Percentiles rank a stretch among this genome's conserved stretches.
These are phyloP conservation scores for Albifimbria verrucaria DNA, from an alignment of 2,329 filamentous ascomycete genomes.

Conservation along the genomic window DNA sequence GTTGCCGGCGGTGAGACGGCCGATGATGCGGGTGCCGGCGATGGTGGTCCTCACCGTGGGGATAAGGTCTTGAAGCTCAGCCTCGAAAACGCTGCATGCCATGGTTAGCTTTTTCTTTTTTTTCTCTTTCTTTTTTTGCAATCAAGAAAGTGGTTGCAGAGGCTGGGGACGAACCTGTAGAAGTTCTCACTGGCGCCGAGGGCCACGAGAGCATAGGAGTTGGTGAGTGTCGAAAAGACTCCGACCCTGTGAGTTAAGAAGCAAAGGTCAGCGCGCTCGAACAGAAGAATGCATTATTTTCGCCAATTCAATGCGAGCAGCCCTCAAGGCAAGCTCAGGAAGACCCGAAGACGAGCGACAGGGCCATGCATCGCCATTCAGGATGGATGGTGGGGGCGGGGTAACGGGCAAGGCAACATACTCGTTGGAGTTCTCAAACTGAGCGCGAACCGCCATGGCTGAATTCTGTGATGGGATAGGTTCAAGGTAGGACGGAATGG, in stretches of 20 bases:
- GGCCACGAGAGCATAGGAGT: slow-evolving; percentile 92
- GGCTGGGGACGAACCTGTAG: slow-evolving; percentile 62
- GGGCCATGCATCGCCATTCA: neutral
- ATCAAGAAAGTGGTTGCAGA: neutral
- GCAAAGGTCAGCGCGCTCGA: too few species aligned
- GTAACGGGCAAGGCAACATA: slow-evolving; percentile 41
- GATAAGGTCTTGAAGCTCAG: slow-evolving; percentile 94
- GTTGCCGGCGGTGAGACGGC: slow-evolving; percentile 93
- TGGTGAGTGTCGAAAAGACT: slow-evolving; percentile 94
- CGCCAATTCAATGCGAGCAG: neutral
- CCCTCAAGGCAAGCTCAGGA: neutral
- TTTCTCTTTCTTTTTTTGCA: neutral
- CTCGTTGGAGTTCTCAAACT: slow-evolving; percentile 92
- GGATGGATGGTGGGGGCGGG: slow-evolving; percentile 17
- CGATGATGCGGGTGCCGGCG: slow-evolving; percentile 92
- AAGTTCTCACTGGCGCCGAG: slow-evolving; percentile 98
- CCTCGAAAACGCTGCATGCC: slow-evolving; percentile 77
- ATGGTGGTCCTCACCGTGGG: slow-evolving; percentile 97
- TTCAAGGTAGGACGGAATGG: neutral
- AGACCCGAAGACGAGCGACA: neutral
- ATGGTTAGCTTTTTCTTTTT: neutral
- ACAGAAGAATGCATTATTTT: too few species aligned
- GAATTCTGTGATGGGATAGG: slow-evolving; percentile 6
- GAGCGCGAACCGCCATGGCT: slow-evolving; percentile 65
- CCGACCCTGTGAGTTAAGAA: slow-evolving; percentile 65